Evolutionary conservation across 2,329 filamentous ascomycete genomes (phyloP), one percentile per base, ranked within the genome.

Genomic region (Epichloe scottii): DNA sequence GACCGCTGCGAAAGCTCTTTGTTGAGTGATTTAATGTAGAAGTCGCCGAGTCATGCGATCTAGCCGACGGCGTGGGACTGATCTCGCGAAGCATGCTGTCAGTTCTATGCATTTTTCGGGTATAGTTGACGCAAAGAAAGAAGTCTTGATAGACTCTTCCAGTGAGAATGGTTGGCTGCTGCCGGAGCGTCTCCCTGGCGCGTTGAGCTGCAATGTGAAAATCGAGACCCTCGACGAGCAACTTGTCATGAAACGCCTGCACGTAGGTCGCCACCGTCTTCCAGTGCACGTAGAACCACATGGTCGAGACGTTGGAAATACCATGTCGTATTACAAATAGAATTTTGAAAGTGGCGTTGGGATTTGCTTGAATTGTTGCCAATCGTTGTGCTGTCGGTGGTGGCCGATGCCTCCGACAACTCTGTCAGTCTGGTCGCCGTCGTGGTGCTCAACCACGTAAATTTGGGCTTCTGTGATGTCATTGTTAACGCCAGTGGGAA

Each of bases 81-180:
- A 51, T 52, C 17, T 59, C 58, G 12, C 57, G 48, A 12, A 50
- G 26, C 48, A 51, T 54, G 48, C 51, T 51, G 41, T 55, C 48
- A 2, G 54, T 48, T 26, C 53, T 46, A 15, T 56, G 56, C 33
- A 55, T 40, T 4, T 52, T 50, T 7, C 61, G 56, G 11, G 60
- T 53, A 49, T 64, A 64, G 48, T 64, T 63, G 50, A 63, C 62
- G 41, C 62, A 64, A 12, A 63, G 45, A 40, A 65, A 64, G 42
- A 59, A 63, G 51, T 63, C 62, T 34, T 58, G 55, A 37, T 59
- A 60, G 33, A 52, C 42, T 15, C 51, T 51, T 12, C 56, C 60
- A 8, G 54, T 53, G 19, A 57, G 41, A 19, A 50, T 53, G 35
- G 59, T 60, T 5, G 59, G 60, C 33, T 55, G 53, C 8, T 42